A percentile compares a stretch with the other conserved stretches of the same genome.
Conservation (phyloP, 2,329 filamentous ascomycete genomes). For the Diaporthe sp. region DNA sequence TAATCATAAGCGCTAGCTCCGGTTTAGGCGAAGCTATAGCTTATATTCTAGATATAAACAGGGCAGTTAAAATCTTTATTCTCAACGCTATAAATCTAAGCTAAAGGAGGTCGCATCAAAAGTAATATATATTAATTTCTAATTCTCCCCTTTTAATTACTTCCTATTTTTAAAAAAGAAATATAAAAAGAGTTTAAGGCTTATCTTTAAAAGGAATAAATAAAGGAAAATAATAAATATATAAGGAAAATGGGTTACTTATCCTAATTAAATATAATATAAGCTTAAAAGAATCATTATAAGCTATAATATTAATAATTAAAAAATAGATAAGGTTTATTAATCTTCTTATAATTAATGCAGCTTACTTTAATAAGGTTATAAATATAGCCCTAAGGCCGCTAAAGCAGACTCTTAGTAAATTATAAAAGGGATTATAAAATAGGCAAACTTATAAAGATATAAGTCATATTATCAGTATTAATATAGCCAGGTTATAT, state of each 20-base stretch:
- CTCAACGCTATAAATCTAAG: conserved; percentile 4
- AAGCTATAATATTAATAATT: neutral
- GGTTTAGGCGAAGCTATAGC: neutral
- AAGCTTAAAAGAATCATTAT: conserved; percentile 4
- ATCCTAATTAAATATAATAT: neutral
- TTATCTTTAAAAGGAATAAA: too few species aligned
- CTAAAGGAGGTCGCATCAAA: neutral
- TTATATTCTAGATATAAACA: conserved; percentile 6
- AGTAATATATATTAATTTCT: neutral
- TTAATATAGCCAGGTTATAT: conserved; percentile 1
- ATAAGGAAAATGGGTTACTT: neutral
- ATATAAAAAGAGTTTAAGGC: too few species aligned
- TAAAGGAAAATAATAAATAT: neutral
- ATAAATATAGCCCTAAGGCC: neutral
- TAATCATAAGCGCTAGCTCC: neutral
- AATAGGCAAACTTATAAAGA: neutral
- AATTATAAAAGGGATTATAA: neutral
- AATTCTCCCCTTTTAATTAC: fast-evolving
- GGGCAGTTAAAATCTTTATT: conserved; percentile 20
- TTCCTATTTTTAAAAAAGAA: too few species aligned
- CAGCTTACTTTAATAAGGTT: neutral
- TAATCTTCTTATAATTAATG: neutral
- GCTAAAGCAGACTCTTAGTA: neutral
- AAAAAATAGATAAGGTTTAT: neutral
- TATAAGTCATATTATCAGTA: neutral